Base-by-base conservation (phyloP, 306 rosid species). In the Abrus precatorius region DNA sequence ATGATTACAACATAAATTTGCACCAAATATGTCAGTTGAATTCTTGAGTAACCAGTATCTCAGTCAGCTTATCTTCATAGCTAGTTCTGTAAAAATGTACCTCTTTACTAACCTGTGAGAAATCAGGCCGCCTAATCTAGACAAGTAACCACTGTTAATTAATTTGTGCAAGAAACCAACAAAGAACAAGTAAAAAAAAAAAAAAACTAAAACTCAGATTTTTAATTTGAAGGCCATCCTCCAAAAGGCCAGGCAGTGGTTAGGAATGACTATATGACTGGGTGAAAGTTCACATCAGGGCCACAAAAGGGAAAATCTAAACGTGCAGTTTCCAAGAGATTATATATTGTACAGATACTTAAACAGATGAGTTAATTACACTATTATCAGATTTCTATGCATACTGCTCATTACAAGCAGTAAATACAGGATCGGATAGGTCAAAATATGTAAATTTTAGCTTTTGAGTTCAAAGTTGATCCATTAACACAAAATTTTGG, bases 241-340 rank as follows among this genome's bases (percentile, higher is more conserved):
- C 12, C 6, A 11, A 14, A 43, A 48, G 53, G 9, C 27, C 56
- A 48, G 45, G 33, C 12, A 59, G 55, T 45, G 20, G 20, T 20
- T 20, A 49, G 40, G 20, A 76, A 60, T 20, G 49, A 63, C 44
- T 7, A 34, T 11, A 63, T 33, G 32, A 54, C 74, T 32, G 65
- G 72, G 13, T 28, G 72, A 78, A 54, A 48, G 44, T 55, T 63
- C 55, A 43, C 49, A 38, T 20, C 48, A 78, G 6, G 14, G 57
- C 12, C 56, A 60, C 69, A 33, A 28, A 10, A 32, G 29, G 61
- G 13, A 50, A 32, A 43, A 73, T 60, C 32, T 38, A 32, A 9
- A 69, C 36, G 47, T 69, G 14, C 48, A 48, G 48, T 75, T 75
- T 60, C 61, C 64, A 59, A 53, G 53, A 79, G 28, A 34, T 36